Conservation (phyloP, 192 early-diverging fungal genomes). For the Podila clonocystis region DNA sequence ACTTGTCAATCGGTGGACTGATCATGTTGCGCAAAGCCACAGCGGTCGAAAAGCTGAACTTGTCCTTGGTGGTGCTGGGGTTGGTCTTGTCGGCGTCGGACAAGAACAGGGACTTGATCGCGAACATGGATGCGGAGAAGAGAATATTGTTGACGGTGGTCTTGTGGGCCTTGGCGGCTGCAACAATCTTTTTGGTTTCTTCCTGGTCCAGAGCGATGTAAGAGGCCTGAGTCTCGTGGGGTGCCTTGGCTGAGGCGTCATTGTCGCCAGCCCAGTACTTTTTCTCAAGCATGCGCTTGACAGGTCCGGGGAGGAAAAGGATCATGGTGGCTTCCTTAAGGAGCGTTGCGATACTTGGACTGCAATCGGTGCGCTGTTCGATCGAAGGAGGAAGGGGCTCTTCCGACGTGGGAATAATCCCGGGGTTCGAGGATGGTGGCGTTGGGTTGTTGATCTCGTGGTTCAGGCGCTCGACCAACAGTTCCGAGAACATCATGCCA, state of each 20-base stretch:
- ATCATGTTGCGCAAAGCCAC: constrained; percentile 17
- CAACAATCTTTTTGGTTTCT: constrained; percentile 18
- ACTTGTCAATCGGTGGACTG: constrained; percentile 1
- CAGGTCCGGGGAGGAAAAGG: constrained; percentile 16
- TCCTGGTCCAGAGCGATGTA: constrained; percentile 9
- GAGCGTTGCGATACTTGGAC: constrained; percentile 3
- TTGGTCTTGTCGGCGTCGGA: constrained; percentile 1
- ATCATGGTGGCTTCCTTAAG: constrained; percentile 19
- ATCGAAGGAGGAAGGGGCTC: constrained; percentile 3
- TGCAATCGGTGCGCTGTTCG: constrained; percentile 17
- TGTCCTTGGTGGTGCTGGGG: constrained; percentile 19
- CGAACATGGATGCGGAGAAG: constrained; percentile 21
- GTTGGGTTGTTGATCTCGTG: neutral
- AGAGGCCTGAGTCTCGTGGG: constrained; percentile 4
- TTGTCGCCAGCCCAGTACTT: constrained; percentile 34
- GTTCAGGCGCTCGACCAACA: constrained; percentile 34
- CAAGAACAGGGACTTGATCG: constrained; percentile 27
- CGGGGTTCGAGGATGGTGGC: neutral
- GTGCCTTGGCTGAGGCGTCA: constrained; percentile 15
- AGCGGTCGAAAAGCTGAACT: constrained; percentile 4
- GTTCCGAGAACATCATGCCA: constrained; percentile 15
- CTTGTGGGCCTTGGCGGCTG: constrained; percentile 20
- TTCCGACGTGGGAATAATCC: constrained; percentile 6
- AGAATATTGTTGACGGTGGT: constrained; percentile 17
- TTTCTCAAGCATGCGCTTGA: constrained; percentile 18